phyloP scores from a whole-genome alignment of 345 rosid genomes.

The Eucalyptus paniculata region DNA sequence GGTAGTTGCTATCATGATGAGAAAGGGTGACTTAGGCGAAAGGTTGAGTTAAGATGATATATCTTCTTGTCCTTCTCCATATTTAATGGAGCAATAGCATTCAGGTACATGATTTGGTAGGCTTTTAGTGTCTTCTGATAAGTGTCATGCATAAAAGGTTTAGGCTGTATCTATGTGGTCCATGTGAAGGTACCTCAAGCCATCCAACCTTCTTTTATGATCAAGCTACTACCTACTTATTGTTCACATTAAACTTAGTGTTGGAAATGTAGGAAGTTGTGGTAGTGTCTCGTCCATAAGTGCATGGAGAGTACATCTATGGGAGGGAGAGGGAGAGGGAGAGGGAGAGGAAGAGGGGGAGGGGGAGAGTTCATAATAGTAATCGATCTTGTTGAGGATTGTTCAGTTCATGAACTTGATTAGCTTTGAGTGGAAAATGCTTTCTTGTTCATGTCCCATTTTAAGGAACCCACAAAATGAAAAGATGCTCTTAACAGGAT shows the following conservation, averaged over 20 bases:
- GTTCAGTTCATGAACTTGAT: neutral
- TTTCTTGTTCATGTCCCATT: neutral
- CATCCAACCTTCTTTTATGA: neutral
- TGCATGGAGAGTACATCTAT: neutral
- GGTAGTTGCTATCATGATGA: neutral
- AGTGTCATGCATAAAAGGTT: neutral
- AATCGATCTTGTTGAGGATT: neutral
- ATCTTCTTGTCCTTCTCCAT: neutral
- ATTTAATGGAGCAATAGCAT: neutral
- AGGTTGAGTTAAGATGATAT: neutral
- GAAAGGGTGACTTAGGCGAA: neutral
- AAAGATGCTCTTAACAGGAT: too few relatives aligned
- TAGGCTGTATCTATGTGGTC: neutral
- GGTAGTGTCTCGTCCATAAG: neutral
- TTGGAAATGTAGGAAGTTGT: neutral
- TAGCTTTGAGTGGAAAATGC: neutral
- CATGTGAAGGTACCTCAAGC: neutral
- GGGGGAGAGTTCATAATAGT: neutral
- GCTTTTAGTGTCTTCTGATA: neutral
- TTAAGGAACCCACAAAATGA: neutral
- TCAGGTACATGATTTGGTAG: neutral
- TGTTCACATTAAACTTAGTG: neutral
- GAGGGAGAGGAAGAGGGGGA: neutral
- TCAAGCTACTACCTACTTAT: neutral
- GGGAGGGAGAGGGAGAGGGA: neutral